These are phyloP conservation scores for Boletus reticulatus DNA, from an alignment of 768 basidiomycete species.

Conservation along the genomic window DNA sequence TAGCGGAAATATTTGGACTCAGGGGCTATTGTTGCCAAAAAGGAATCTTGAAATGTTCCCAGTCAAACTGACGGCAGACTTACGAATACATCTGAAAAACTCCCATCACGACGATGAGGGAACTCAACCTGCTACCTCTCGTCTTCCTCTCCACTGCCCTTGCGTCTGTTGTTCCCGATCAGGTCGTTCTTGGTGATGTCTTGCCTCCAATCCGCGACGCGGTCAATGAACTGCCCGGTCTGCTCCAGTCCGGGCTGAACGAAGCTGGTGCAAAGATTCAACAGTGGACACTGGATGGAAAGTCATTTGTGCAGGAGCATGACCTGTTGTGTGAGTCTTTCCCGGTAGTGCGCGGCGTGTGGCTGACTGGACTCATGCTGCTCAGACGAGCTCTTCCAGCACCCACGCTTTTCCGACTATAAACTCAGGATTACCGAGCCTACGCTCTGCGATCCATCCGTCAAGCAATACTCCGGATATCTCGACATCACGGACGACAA, in stretches of 20 bases:
- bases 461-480: constrained; percentile 77
- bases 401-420: constrained; percentile 49
- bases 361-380: constrained; percentile 1
- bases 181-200: constrained; percentile 41
- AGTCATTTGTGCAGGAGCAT: constrained; percentile 66
- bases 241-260: constrained; percentile 40
- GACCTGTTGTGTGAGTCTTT: constrained; percentile 65
- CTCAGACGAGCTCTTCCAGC: constrained; percentile 62
- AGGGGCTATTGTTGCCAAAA: not conserved
- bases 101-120: constrained; percentile 37
- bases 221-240: constrained; percentile 38
- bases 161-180: constrained; percentile 43
- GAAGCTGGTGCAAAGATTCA: constrained; percentile 49
- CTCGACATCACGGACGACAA: constrained; percentile 77
- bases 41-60: not conserved
- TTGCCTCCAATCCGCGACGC: constrained; percentile 19
- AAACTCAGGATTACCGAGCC: constrained; percentile 65
- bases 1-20: too few relatives aligned
- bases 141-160: constrained; percentile 35
- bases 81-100: not conserved
- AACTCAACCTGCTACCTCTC: constrained; percentile 33
- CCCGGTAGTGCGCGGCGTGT: not conserved
- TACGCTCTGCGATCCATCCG: constrained; percentile 72
- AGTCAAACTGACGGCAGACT: not conserved
- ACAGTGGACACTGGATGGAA: constrained; percentile 59